A percentile compares a stretch with the other conserved stretches of the same genome.
Conservation (phyloP, 164 flowering plant genomes). For the Magnolia changhungtana region DNA sequence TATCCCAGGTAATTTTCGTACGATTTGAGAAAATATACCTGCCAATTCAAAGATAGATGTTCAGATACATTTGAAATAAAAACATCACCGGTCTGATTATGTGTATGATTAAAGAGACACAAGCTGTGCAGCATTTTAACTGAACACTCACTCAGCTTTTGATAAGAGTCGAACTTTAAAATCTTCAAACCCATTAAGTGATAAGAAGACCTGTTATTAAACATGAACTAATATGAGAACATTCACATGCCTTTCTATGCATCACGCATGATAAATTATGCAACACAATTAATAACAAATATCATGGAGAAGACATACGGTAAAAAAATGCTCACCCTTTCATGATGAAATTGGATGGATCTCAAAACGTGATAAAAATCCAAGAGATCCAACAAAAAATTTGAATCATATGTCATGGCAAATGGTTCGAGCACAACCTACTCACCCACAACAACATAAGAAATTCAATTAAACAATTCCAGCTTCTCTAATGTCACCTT, state of each 20-base stretch:
- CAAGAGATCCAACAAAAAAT: slow-evolving; percentile 34
- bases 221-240: not conserved
- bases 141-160: slow-evolving; percentile 72
- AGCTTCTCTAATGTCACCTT: no score
- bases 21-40: slow-evolving; percentile 59
- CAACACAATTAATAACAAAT: not conserved
- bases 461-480: not conserved
- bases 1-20: slow-evolving; percentile 52
- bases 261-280: not conserved
- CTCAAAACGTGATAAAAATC: slow-evolving; percentile 41
- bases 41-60: slow-evolving; percentile 13
- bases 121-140: slow-evolving; percentile 1
- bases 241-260: not conserved
- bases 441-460: slow-evolving; percentile 4
- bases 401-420: slow-evolving; percentile 48
- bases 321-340: slow-evolving; percentile 47
- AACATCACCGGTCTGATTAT: not conserved
- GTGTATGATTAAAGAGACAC: not conserved
- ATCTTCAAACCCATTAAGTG: slow-evolving; percentile 64
- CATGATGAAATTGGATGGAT: slow-evolving; percentile 48
- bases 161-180: slow-evolving; percentile 47
- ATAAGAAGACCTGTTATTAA: slow-evolving; percentile 53
- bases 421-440: slow-evolving; percentile 64
- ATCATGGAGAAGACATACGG: not conserved
- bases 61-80: slow-evolving; percentile 1